Percentiles rank a stretch among this genome's conserved stretches.
These are phyloP conservation scores for Candida fluviatilis DNA, from an alignment of 805 yeast species.

Conservation along the genomic window DNA sequence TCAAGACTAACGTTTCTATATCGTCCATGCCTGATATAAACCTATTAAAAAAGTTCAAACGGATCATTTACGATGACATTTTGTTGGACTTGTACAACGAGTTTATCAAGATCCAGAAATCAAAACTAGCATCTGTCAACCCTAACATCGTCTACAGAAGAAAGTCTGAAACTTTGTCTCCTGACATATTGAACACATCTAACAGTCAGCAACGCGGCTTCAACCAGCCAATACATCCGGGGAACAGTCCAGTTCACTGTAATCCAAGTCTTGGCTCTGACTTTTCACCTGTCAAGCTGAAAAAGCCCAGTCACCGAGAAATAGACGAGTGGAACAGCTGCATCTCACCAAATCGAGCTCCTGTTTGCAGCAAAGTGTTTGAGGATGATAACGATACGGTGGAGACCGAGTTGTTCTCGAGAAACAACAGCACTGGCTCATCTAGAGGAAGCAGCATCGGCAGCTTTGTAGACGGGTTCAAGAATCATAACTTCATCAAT, in stretches of 20 bases:
- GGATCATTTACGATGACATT: slow-evolving; percentile 8
- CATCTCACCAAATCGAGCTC: not conserved
- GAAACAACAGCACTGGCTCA: slow-evolving; percentile 2
- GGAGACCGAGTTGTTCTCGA: slow-evolving; percentile 1
- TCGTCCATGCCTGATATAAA: slow-evolving; percentile 4
- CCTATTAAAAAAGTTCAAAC: slow-evolving; percentile 6
- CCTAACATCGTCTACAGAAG: slow-evolving; percentile 1
- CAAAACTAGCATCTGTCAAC: slow-evolving; percentile 1
- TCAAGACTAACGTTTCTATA: slow-evolving; percentile 5
- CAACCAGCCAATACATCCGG: not conserved
- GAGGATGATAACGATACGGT: slow-evolving; percentile 3
- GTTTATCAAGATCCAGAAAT: slow-evolving; percentile 7
- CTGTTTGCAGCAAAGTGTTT: not conserved
- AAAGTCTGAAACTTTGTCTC: not conserved
- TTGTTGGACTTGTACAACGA: slow-evolving; percentile 9
- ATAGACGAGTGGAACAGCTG: not conserved
- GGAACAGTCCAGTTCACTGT: not conserved
- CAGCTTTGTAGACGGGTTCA: slow-evolving; percentile 3
- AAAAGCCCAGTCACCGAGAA: not conserved
- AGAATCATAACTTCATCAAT: not conserved
- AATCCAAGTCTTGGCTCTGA: not conserved
- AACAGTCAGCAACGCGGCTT: too few relatives aligned
- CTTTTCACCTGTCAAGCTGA: not conserved
- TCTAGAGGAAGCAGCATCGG: slow-evolving; percentile 4
- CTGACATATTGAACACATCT: not conserved